Conservation (phyloP, 805 yeast species). For the Komagataella ulmi region DNA sequence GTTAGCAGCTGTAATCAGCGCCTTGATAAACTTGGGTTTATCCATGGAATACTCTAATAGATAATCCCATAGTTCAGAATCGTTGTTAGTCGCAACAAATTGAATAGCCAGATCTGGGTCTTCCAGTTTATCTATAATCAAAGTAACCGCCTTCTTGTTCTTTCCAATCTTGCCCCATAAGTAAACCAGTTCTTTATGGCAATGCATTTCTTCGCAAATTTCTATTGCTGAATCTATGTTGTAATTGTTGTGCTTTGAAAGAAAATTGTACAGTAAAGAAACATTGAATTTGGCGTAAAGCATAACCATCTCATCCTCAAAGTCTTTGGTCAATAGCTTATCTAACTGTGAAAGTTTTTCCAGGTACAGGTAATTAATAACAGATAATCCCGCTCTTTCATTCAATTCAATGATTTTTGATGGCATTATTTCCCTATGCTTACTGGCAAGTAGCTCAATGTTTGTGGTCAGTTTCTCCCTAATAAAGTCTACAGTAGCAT, state of each 20-base stretch:
- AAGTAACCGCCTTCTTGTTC: slow-evolving; percentile 54
- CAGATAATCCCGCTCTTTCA: slow-evolving; percentile 24
- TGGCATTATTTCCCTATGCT: slow-evolving; percentile 50
- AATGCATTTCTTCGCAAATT: slow-evolving; percentile 40
- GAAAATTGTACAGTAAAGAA: slow-evolving; percentile 39
- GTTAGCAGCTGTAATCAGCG: slow-evolving; percentile 58
- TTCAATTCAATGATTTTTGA: slow-evolving; percentile 33
- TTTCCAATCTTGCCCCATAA: slow-evolving; percentile 76
- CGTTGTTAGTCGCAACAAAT: slow-evolving; percentile 59
- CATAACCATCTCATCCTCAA: slow-evolving; percentile 54
- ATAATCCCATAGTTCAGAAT: slow-evolving; percentile 70
- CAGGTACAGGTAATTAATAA: slow-evolving; percentile 52
- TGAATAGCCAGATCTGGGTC: slow-evolving; percentile 74
- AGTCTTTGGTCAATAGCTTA: slow-evolving; percentile 35
- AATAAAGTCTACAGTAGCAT: slow-evolving; percentile 27
- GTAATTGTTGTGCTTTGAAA: slow-evolving; percentile 47
- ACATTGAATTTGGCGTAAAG: slow-evolving; percentile 55
- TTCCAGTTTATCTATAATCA: slow-evolving; percentile 64
- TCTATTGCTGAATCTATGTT: slow-evolving; percentile 59
- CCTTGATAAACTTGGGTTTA: slow-evolving; percentile 66
- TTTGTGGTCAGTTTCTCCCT: slow-evolving; percentile 26
- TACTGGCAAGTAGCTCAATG: slow-evolving; percentile 39
- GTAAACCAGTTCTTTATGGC: slow-evolving; percentile 65
- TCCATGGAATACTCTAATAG: slow-evolving; percentile 57
- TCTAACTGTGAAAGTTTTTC: slow-evolving; percentile 45